phyloP scores from a whole-genome alignment of 2,329 filamentous ascomycete genomes.

The Alternaria triticimaculans region DNA sequence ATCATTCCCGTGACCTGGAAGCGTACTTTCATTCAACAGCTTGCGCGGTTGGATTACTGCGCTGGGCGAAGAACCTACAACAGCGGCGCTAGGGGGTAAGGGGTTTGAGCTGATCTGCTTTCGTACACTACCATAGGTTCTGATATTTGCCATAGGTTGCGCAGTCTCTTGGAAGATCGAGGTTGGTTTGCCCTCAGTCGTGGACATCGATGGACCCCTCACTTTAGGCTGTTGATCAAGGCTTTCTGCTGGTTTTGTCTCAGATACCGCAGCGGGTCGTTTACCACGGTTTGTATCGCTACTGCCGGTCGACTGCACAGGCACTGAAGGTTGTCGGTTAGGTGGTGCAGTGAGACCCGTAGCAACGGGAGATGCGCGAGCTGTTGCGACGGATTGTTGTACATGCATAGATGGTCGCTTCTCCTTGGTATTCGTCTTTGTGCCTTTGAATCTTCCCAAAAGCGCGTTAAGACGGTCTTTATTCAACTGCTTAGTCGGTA shows the following conservation, averaged over 20 bases:
- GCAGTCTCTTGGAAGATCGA: neutral
- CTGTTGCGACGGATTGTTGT: neutral
- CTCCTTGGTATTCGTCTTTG: neutral
- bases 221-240: neutral
- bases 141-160: neutral
- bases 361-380: neutral
- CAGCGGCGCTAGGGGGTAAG: neutral
- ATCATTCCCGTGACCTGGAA: neutral
- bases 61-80: neutral
- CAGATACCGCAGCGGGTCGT: neutral
- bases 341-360: neutral
- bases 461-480: slow-evolving; percentile 6
- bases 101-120: neutral
- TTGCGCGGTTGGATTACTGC: neutral
- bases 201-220: neutral
- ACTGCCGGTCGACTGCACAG: neutral
- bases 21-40: neutral
- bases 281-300: neutral
- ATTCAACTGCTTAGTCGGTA: slow-evolving; percentile 6
- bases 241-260: neutral
- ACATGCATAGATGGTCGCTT: neutral
- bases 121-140: neutral
- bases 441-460: neutral
- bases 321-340: neutral
- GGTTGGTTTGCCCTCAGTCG: neutral